phyloP scores from a whole-genome alignment of 768 basidiomycete species.

The Leccinum arenicola region DNA sequence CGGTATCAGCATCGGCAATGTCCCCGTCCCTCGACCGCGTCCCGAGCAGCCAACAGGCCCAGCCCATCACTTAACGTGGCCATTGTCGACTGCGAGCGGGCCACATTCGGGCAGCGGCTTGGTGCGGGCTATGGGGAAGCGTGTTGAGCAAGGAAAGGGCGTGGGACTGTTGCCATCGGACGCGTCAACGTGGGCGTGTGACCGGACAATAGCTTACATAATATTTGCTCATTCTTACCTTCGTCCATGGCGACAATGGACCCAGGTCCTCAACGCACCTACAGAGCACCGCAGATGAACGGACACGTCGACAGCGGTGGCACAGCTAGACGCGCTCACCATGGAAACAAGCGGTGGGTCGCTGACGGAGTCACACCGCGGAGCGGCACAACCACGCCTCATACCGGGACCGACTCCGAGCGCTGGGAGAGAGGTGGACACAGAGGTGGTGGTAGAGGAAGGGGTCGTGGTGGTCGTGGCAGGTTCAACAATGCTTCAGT shows the following conservation, averaged over 20 bases:
- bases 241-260: slow-evolving; percentile 27
- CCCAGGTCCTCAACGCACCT: slow-evolving; percentile 16
- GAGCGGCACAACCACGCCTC: slow-evolving; percentile 34
- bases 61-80: not conserved
- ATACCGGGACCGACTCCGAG: slow-evolving; percentile 43
- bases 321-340: slow-evolving; percentile 30
- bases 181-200: not conserved
- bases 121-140: too few relatives aligned
- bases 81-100: not conserved
- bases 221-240: not conserved
- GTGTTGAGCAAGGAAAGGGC: too few relatives aligned
- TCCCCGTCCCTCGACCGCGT: too few relatives aligned
- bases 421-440: slow-evolving; percentile 64
- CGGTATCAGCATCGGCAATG: too few relatives aligned
- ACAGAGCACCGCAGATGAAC: slow-evolving; percentile 22
- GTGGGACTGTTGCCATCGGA: too few relatives aligned
- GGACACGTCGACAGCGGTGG: slow-evolving; percentile 20
- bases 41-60: too few relatives aligned
- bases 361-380: slow-evolving; percentile 37
- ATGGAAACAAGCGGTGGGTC: slow-evolving; percentile 63
- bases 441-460: slow-evolving; percentile 49
- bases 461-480: slow-evolving; percentile 35
- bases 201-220: not conserved
- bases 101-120: not conserved
- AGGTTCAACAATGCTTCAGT: slow-evolving; percentile 43